Percentiles rank a stretch among this genome's conserved stretches.
Conservation (phyloP, 441 rosid species). For the Populus tomentosa region DNA sequence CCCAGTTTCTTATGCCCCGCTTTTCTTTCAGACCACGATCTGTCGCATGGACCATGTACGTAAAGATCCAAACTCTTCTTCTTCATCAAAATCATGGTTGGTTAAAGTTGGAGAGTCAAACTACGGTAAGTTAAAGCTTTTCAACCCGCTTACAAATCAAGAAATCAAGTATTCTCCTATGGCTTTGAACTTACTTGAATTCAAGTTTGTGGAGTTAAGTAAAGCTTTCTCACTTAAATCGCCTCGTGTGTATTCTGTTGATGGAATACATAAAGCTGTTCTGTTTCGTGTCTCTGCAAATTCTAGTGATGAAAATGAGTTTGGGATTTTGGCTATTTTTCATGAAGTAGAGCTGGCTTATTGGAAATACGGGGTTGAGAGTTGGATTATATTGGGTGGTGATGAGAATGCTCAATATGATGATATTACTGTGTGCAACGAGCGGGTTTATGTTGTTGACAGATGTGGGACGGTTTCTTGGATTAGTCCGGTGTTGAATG, state of each 20-base stretch:
- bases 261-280: conserved; percentile 20
- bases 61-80: background rate
- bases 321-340: conserved; percentile 58
- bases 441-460: conserved; percentile 60
- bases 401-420: conserved; percentile 68
- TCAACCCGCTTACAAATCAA: background rate
- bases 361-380: conserved; percentile 43
- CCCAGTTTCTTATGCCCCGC: conserved; percentile 23
- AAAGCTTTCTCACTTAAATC: background rate
- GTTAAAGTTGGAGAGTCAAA: background rate
- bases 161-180: background rate
- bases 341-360: conserved; percentile 69
- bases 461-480: conserved; percentile 53
- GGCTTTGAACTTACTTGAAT: background rate
- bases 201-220: background rate
- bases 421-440: conserved; percentile 54
- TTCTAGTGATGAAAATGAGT: conserved; percentile 13
- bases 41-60: background rate
- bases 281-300: conserved; percentile 5
- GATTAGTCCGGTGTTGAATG: conserved; percentile 24
- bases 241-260: conserved; percentile 22
- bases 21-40: conserved; percentile 27
- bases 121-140: background rate
- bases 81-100: background rate
- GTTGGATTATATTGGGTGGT: conserved; percentile 52